phyloP scores from a whole-genome alignment of 176 grass and related monocot species.

The Hordeum marinum region DNA sequence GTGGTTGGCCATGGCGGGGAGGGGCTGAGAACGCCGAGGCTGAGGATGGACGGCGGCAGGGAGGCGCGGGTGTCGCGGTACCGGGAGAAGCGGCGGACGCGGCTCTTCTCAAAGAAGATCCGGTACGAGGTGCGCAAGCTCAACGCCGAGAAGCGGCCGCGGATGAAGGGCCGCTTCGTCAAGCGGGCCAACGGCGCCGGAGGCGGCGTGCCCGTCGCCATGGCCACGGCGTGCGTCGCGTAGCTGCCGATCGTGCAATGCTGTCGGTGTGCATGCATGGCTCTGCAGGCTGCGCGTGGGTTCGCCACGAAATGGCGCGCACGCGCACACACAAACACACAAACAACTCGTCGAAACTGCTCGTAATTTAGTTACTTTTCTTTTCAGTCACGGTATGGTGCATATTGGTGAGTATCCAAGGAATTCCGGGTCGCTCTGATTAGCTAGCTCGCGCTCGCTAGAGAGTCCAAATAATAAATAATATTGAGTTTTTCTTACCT shows the following conservation, averaged over 20 bases:
- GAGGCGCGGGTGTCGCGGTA: slow-evolving; percentile 82
- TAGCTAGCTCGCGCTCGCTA: not conserved
- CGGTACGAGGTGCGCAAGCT: slow-evolving; percentile 97
- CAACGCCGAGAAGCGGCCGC: slow-evolving; percentile 93
- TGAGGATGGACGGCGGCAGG: slow-evolving; percentile 46
- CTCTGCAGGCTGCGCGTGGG: not conserved
- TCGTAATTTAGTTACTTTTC: slow-evolving; percentile 4
- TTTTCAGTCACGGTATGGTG: not conserved
- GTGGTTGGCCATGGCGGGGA: slow-evolving; percentile 20
- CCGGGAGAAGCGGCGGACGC: slow-evolving; percentile 85
- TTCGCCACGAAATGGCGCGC: slow-evolving; percentile 9
- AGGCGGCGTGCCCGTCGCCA: not conserved
- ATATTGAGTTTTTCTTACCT: not conserved
- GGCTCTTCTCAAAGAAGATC: slow-evolving; percentile 99
- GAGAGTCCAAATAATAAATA: not conserved
- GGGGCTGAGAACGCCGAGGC: not conserved
- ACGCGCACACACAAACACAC: not conserved
- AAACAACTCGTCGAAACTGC: slow-evolving; percentile 60
- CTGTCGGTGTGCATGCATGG: not conserved
- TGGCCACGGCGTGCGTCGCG: slow-evolving; percentile 32
- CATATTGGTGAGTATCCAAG: not conserved
- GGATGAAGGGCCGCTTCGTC: slow-evolving; percentile 95
- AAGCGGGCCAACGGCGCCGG: slow-evolving; percentile 46
- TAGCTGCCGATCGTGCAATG: slow-evolving; percentile 18
- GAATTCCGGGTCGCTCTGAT: not conserved